Base-by-base conservation (phyloP, 495 filamentous ascomycete genomes). In the Xylaria venustula region DNA sequence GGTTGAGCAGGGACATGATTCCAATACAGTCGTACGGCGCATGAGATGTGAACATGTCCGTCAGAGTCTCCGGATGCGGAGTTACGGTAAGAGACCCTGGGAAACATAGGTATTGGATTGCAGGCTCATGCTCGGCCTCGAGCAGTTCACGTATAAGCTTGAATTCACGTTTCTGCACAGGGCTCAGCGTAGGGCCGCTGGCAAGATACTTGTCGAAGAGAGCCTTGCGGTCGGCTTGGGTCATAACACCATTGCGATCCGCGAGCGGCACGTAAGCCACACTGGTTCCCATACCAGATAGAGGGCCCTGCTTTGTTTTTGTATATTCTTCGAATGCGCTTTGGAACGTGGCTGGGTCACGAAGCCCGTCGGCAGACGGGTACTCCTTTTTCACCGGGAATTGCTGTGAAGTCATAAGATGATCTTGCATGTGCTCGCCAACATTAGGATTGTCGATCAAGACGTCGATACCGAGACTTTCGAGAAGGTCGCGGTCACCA, bases 371-470 rank as follows among this genome's bases (percentile, higher is more conserved):
- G 7, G 69, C 72, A 1, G 78, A 79, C 2, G 73, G 63, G 26
- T 74, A 66, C 0, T 64, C 74, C n/a, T 76, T 71, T 7, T 69
- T 68, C 11, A 81, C 72, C 25, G 79, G 73, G 50, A 78, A 80
- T 60, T 63, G 72, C 54, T 78, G 67, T 28, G 62, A 68, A 20
- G 71, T 69, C 28, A 76, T 72, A 41, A 73, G 68, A 60, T 85
- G 81, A 60, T 85, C 83, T 52, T 83, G 80, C 59, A 81, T 65
- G 54, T 79, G 88, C 75, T 92, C 85, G 58, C 91, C 91, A 3
- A 96, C 86, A 71, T 87, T 88, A 28, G 88, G 87, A 54, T 92
- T 82, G 57, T 91, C 82, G 67, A 87, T 84, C 9, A 90, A 71
- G 4, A 92, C 83, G 25, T 84, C 82, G 61, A 96, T 93, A 11